These are phyloP conservation scores for Aspergillus olivimuriae DNA, from an alignment of 495 filamentous ascomycete species.

Conservation along the genomic window DNA sequence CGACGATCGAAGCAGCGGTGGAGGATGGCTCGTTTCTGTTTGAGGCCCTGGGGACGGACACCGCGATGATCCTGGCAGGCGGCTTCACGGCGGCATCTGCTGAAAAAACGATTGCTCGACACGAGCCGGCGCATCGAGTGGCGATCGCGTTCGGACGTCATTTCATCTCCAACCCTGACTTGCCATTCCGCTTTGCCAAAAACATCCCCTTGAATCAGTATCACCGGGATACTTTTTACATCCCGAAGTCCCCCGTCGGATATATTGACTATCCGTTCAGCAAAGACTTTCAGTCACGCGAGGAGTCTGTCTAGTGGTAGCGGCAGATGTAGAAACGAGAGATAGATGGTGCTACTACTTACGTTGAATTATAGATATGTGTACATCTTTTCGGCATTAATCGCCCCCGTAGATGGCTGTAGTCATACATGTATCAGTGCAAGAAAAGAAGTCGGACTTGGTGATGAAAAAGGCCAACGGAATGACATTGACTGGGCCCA, in stretches of 20 bases:
- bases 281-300: slow-evolving; percentile 7
- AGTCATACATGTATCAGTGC: no score
- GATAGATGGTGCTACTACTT: no score
- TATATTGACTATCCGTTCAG: slow-evolving; percentile 50
- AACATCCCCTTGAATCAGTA: slow-evolving; percentile 47
- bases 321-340: no score
- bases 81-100: slow-evolving; percentile 43
- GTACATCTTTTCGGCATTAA: no score
- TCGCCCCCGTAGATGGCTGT: no score
- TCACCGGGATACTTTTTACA: slow-evolving; percentile 52
- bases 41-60: slow-evolving; percentile 28
- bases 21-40: slow-evolving; percentile 33
- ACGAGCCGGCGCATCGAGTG: slow-evolving; percentile 40
- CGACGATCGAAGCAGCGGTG: slow-evolving; percentile 31
- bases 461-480: no score
- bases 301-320: no score
- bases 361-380: no score
- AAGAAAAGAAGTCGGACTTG: no score
- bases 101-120: slow-evolving; percentile 37
- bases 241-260: slow-evolving; percentile 30
- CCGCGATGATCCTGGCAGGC: slow-evolving; percentile 51
- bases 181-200: slow-evolving; percentile 51
- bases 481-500: no score
- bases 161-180: slow-evolving; percentile 63
- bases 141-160: slow-evolving; percentile 50